These are phyloP conservation scores for Entoloma clypeatum DNA, from an alignment of 1,284 basidiomycete genomes.

Conservation along the genomic window DNA sequence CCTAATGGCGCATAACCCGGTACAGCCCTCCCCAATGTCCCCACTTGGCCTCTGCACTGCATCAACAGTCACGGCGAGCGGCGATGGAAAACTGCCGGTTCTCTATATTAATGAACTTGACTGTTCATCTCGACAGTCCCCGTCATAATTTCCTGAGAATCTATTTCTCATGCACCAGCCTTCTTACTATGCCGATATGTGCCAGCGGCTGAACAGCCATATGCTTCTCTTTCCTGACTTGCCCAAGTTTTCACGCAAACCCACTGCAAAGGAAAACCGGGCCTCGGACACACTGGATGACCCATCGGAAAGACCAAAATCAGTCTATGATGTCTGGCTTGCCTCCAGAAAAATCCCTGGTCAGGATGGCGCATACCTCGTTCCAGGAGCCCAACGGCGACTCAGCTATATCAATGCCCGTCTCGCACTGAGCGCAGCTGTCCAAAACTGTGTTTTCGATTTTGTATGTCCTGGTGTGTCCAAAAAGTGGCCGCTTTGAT, in stretches of 20 bases:
- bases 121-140: constrained; percentile 15
- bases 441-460: constrained; percentile 50
- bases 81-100: constrained; percentile 39
- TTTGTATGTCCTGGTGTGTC: constrained; percentile 36
- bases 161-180: constrained; percentile 28
- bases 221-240: constrained; percentile 33
- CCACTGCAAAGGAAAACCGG: constrained; percentile 16
- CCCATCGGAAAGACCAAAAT: constrained; percentile 23
- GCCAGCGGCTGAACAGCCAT: constrained; percentile 32
- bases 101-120: constrained; percentile 36
- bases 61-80: constrained; percentile 40
- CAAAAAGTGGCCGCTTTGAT: constrained; percentile 2
- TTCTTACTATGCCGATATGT: constrained; percentile 33
- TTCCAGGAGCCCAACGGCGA: constrained; percentile 64
- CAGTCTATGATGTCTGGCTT: constrained; percentile 59
- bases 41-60: constrained; percentile 35
- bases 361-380: constrained; percentile 41
- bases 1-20: constrained; percentile 40
- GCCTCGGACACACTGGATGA: constrained; percentile 6
- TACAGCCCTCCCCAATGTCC: constrained; percentile 38
- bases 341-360: constrained; percentile 52
- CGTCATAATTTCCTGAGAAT: constrained; percentile 22
- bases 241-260: constrained; percentile 25
- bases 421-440: constrained; percentile 50
- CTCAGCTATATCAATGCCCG: constrained; percentile 50